Base-by-base conservation (phyloP, 768 basidiomycete species). In the Xerocomellus amylosporus region DNA sequence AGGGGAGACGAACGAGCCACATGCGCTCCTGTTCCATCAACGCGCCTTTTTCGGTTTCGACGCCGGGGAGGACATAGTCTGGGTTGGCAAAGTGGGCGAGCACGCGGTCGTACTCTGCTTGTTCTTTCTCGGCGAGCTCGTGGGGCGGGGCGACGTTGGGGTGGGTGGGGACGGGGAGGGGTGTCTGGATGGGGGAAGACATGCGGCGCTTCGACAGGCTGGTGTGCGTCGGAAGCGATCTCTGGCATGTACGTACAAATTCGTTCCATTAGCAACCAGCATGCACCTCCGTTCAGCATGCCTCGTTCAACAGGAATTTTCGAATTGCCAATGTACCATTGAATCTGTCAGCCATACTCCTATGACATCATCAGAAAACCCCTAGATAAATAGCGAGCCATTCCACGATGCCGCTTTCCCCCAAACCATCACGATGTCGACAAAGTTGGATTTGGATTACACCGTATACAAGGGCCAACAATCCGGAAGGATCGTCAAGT, bases 21-120 rank as follows among this genome's bases (percentile, higher is more conserved):
- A 88, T 88, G 70, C 82, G 82, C 65, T 93, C 91, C 33, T 74
- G 78, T 31, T 88, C 88, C 42, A 56, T 74, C 47, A 91, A 72
- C 54, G 73, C 68, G 8, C 77, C 74, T 3, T 78, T 74, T 40
- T 74, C 73, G 0, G 72, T 69, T 9, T 71, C 49, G 7, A 73
- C 64, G n/a, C 70, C 76, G 3, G 86, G 81, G 30, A 88, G 64
- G 7, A 60, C 68, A 65, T 87, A 88, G 2, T 74, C 74, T 0
- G 75, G 63, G n/a, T 70, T 64, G 17, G 77, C 62, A 60, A 90
- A 88, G 66, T 88, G 80, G 19, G 69, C 71, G 40, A 87, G 71
- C 14, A 90, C 82, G 46, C 73, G 72, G 39, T 79, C 69, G 54
- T 80, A 79, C 71, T 81, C 75, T 52, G 71, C 72, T 52, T 77